These are phyloP conservation scores for Madurella mycetomatis DNA, from an alignment of 2,329 filamentous ascomycete genomes.

Conservation along the genomic window DNA sequence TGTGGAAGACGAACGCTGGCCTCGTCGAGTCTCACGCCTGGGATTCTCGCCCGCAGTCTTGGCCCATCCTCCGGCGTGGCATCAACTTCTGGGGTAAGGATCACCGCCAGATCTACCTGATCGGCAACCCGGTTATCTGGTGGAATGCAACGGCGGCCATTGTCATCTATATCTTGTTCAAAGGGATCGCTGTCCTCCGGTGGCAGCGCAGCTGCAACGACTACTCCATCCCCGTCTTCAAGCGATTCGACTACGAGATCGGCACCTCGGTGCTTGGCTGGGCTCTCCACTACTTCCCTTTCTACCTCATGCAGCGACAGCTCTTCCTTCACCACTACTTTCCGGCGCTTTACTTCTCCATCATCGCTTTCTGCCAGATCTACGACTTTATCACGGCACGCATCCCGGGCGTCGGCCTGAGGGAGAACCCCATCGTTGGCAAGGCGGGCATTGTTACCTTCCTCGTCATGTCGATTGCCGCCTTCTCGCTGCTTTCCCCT, in stretches of 20 bases:
- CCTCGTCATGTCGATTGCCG: conserved; percentile 66
- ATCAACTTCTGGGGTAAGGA: conserved; percentile 99
- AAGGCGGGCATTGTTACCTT: conserved; percentile 69
- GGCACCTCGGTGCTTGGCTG: conserved; percentile 87
- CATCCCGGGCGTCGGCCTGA: conserved; percentile 62
- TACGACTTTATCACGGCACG: conserved; percentile 82
- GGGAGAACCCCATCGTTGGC: conserved; percentile 68
- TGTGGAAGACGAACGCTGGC: conserved; percentile 98
- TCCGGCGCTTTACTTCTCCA: conserved; percentile 90
- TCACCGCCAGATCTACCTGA: conserved; percentile 90
- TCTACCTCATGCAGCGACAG: conserved; percentile 96
- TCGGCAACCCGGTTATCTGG: conserved; percentile 94
- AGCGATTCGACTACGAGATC: conserved; percentile 96
- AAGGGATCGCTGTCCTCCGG: conserved; percentile 78
- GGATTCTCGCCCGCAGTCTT: conserved; percentile 91
- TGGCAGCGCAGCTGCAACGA: conserved; percentile 94
- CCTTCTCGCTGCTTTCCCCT: conserved; percentile 82
- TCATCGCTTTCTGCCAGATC: conserved; percentile 82
- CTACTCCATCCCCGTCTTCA: conserved; percentile 77
- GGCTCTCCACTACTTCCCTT: conserved; percentile 98
- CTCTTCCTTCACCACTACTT: conserved; percentile 99
- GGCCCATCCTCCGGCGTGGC: conserved; percentile 85
- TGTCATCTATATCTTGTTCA: conserved; percentile 73
- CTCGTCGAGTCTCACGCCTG: conserved; percentile 95
- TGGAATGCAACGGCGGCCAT: conserved; percentile 81